These are phyloP conservation scores for Diplodia sapinea DNA, from an alignment of 2,329 filamentous ascomycete genomes.

Conservation along the genomic window DNA sequence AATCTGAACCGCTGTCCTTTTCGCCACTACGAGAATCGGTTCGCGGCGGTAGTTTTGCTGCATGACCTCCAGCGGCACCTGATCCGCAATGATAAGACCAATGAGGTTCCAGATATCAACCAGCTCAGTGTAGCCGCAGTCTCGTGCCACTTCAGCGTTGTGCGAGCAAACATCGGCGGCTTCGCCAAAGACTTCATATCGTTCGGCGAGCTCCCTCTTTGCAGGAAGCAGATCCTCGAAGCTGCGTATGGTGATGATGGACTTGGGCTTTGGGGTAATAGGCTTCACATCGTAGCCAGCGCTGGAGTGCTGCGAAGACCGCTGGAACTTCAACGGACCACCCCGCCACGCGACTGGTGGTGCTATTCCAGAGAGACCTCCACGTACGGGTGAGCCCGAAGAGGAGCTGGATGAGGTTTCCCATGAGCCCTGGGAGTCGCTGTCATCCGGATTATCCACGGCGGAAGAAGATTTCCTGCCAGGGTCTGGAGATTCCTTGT, in stretches of 20 bases:
- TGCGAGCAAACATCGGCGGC: slow-evolving; percentile 81
- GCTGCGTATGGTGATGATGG: slow-evolving; percentile 75
- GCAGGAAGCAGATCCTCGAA: slow-evolving; percentile 75
- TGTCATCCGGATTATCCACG: slow-evolving; percentile 41
- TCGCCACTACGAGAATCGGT: slow-evolving; percentile 72
- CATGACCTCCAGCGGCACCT: slow-evolving; percentile 72
- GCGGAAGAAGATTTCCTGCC: slow-evolving; percentile 44
- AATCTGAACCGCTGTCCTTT: slow-evolving; percentile 61
- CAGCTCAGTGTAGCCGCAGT: slow-evolving; percentile 72
- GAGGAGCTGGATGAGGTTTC: slow-evolving; percentile 43
- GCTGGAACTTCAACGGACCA: slow-evolving; percentile 61
- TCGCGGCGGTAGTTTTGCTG: slow-evolving; percentile 61
- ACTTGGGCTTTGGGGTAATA: slow-evolving; percentile 59
- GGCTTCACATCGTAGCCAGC: slow-evolving; percentile 32
- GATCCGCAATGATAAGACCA: slow-evolving; percentile 75
- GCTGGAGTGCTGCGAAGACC: slow-evolving; percentile 51
- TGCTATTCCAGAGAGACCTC: slow-evolving; percentile 43
- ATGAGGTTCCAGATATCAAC: slow-evolving; percentile 85
- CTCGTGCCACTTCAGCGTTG: slow-evolving; percentile 79
- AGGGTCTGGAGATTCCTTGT: slow-evolving; percentile 57
- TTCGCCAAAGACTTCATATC: slow-evolving; percentile 84
- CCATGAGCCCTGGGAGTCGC: slow-evolving; percentile 33
- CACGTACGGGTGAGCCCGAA: slow-evolving; percentile 41
- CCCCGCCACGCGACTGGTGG: slow-evolving; percentile 60
- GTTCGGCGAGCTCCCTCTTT: slow-evolving; percentile 74